Conservation (phyloP, 106 monocot species). For the Dendrobium chrysotoxum region DNA sequence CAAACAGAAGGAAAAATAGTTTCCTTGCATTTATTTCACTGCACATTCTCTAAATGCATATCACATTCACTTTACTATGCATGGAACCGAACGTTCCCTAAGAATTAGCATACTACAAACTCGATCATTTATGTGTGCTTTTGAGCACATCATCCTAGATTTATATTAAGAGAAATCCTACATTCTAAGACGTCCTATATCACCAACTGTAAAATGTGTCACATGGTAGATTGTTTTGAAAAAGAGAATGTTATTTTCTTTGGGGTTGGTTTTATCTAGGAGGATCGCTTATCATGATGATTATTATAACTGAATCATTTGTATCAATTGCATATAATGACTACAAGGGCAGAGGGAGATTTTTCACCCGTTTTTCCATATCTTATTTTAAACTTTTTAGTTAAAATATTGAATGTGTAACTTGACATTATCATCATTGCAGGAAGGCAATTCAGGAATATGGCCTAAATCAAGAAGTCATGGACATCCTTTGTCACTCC, state of each 20-base stretch:
- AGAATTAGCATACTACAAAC: no score
- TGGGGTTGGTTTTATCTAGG: not conserved
- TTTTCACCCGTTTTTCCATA: not conserved
- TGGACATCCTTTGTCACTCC: conserved; percentile 47
- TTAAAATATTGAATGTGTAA: not conserved
- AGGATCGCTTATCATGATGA: not conserved
- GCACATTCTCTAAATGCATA: no score
- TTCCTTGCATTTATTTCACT: no score
- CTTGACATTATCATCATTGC: conserved; percentile 13
- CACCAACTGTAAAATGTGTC: not conserved
- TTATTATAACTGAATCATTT: not conserved
- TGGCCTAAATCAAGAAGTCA: conserved; percentile 55
- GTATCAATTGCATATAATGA: not conserved
- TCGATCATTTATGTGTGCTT: no score
- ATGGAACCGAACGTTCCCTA: no score
- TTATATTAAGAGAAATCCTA: no score
- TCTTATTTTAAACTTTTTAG: not conserved
- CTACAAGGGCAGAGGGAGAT: not conserved
- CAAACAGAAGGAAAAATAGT: no score
- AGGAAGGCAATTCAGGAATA: conserved; percentile 77
- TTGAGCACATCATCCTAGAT: no score
- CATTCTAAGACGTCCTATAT: no score
- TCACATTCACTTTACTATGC: no score
- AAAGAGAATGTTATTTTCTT: not conserved
- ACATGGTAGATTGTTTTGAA: conserved; percentile 5